Evolutionary conservation across 768 basidiomycete genomes (phyloP).

Genomic region (Rhodotorula paludigena): DNA sequence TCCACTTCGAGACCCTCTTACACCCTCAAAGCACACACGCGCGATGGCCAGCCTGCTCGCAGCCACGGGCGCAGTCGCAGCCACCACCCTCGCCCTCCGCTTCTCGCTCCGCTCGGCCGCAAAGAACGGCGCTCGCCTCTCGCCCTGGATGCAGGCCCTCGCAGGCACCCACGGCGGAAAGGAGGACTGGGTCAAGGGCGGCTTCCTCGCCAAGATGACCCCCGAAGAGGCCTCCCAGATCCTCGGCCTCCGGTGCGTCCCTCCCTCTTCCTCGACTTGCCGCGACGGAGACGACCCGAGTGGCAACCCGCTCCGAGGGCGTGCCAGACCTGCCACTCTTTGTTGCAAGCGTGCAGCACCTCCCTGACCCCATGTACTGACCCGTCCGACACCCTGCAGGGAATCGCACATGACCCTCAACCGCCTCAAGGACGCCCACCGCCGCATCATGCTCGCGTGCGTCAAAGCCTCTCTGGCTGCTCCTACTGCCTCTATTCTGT

Average conservation of each 20-base stretch:
- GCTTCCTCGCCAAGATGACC: slow-evolving; percentile 95
- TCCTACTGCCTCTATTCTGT: neutral
- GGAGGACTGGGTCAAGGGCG: slow-evolving; percentile 83
- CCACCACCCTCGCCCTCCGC: slow-evolving; percentile 69
- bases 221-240: slow-evolving; percentile 84
- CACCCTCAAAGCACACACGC: too few relatives aligned
- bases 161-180: slow-evolving; percentile 43
- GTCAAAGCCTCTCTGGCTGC: neutral
- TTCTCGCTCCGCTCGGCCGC: slow-evolving; percentile 56
- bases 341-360: too few relatives aligned
- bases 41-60: slow-evolving; percentile 74
- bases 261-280: neutral
- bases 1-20: neutral
- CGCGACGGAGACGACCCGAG: neutral
- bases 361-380: neutral
- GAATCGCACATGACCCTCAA: slow-evolving; percentile 71
- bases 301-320: too few relatives aligned
- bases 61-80: slow-evolving; percentile 66
- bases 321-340: too few relatives aligned
- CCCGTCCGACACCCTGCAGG: slow-evolving; percentile 51
- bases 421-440: slow-evolving; percentile 87
- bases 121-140: slow-evolving; percentile 35
- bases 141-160: slow-evolving; percentile 34
- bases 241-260: slow-evolving; percentile 80
- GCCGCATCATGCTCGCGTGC: slow-evolving; percentile 84